Evolutionary conservation across 2,329 filamentous ascomycete genomes (phyloP), one percentile per base, ranked within the genome.

Genomic region (Fusarium caatingaense): DNA sequence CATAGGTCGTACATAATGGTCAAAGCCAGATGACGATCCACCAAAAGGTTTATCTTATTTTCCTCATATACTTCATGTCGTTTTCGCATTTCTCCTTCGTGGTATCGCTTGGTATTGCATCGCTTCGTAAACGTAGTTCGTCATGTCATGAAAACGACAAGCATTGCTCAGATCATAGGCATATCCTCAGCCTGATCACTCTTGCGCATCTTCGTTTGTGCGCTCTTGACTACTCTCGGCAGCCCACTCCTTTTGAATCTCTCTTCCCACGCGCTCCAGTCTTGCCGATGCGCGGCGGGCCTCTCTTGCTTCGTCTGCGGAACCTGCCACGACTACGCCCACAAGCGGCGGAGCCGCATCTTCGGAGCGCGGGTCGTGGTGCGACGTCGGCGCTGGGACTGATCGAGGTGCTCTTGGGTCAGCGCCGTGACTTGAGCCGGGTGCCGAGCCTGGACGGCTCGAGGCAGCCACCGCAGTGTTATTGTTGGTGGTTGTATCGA

Each of bases 161-260:
- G 49, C 47, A 48, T 25, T 25, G 32, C 54, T 45, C 40, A 23
- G 56, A 41, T 56, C 15, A 34, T 47, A 51, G 37, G 47, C 20
- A 21, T 49, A 42, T 37, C 53, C 34, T 40, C 21, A 23, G 44
- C 37, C 20, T 37, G 28, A 51, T 77, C 64, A 78, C 48, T 76
- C 76, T 9, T 65, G 67, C 6, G 69, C 66, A 18, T 76, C 72
- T n/a, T 75, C 73, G 8, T 67, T 67, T 51, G 64, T 49, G 25
- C 70, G 68, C 20, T 77, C 76, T 42, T 74, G 63, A 45, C 63
- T 66, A 16, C 40, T 74, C 53, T 80, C 76, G 23, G 74, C 72
- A 3, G 77, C 75, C 86, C 87, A 89, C 64, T 85, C 83, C 27
- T 79, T 78, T 74, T 90, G 88, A 49, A 90, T 84, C 48, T 85